Evolutionary conservation across 805 yeast species (phyloP).

Genomic region (Candida dendrica): DNA sequence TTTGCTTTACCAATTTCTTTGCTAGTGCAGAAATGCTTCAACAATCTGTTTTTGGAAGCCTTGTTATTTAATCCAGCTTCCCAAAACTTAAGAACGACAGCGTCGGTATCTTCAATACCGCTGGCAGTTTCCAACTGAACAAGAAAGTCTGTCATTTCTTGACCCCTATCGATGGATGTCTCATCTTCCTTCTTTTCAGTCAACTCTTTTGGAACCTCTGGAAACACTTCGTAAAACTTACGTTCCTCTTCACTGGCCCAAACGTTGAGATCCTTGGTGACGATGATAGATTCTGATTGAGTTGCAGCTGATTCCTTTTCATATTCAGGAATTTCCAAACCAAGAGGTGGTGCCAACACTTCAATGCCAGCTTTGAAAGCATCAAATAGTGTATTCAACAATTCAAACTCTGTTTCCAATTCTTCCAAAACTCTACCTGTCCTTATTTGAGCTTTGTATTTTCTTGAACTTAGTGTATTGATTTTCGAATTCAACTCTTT

Average conservation of each 20-base stretch:
- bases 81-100: slow-evolving; percentile 42
- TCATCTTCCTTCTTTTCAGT: slow-evolving; percentile 23
- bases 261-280: slow-evolving; percentile 23
- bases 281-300: slow-evolving; percentile 18
- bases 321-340: slow-evolving; percentile 29
- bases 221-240: slow-evolving; percentile 54
- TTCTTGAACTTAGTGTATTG: slow-evolving; percentile 28
- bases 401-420: slow-evolving; percentile 28
- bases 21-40: slow-evolving; percentile 46
- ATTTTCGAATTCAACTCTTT: slow-evolving; percentile 29
- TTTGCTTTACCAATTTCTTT: slow-evolving; percentile 38
- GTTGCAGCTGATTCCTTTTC: slow-evolving; percentile 19
- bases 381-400: slow-evolving; percentile 29
- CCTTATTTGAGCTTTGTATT: slow-evolving; percentile 51
- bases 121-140: slow-evolving; percentile 33
- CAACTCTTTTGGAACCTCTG: slow-evolving; percentile 30
- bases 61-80: slow-evolving; percentile 50
- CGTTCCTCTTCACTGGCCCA: slow-evolving; percentile 69
- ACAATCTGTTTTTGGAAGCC: slow-evolving; percentile 59
- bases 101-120: slow-evolving; percentile 44
- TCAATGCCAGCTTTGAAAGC: slow-evolving; percentile 36
- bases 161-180: slow-evolving; percentile 22
- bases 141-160: slow-evolving; percentile 36
- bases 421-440: slow-evolving; percentile 51
- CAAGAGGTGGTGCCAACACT: slow-evolving; percentile 35